phyloP scores from a whole-genome alignment of 352 stramenopile species.

The Pythium aristosporum region DNA sequence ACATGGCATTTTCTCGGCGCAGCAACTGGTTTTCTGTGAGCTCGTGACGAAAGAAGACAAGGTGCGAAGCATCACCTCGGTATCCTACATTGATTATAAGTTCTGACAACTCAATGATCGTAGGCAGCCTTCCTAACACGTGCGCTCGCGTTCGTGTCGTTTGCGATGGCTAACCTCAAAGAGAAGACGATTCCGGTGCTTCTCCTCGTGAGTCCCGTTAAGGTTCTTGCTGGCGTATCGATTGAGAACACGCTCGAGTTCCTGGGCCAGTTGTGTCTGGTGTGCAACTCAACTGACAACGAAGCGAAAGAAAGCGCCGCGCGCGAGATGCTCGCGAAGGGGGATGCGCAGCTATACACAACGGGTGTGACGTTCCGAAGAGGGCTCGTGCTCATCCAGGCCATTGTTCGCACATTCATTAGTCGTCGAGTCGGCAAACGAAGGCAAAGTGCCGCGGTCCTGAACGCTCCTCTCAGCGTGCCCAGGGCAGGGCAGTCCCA shows the following conservation, averaged over 20 bases:
- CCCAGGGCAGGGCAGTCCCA: conserved; percentile 19
- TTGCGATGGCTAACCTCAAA: conserved; percentile 43
- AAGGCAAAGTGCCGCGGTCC: conserved; percentile 17
- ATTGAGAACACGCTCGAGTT: conserved; percentile 76
- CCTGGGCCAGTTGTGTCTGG: conserved; percentile 64
- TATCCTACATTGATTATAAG: background rate
- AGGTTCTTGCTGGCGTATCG: conserved; percentile 67
- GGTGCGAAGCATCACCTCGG: conserved; percentile 23
- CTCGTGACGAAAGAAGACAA: conserved; percentile 77
- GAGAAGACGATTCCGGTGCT: conserved; percentile 60
- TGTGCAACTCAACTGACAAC: conserved; percentile 46
- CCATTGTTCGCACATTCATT: conserved; percentile 70
- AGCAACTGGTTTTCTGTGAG: conserved; percentile 61
- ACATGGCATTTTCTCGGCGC: conserved; percentile 62
- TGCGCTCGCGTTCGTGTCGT: conserved; percentile 73
- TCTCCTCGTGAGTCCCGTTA: conserved; percentile 80
- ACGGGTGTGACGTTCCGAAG: conserved; percentile 70
- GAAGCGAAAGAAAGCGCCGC: conserved; percentile 55
- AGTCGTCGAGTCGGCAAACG: conserved; percentile 39
- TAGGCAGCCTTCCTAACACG: conserved; percentile 77
- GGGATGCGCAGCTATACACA: conserved; percentile 70
- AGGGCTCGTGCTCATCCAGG: conserved; percentile 67
- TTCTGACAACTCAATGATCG: background rate
- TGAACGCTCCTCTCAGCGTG: background rate
- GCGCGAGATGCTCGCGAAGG: conserved; percentile 57